Evolutionary conservation across 352 stramenopile genomes (phyloP), one percentile per base, ranked within the genome.

Genomic region (Phytopythium aichiense): DNA sequence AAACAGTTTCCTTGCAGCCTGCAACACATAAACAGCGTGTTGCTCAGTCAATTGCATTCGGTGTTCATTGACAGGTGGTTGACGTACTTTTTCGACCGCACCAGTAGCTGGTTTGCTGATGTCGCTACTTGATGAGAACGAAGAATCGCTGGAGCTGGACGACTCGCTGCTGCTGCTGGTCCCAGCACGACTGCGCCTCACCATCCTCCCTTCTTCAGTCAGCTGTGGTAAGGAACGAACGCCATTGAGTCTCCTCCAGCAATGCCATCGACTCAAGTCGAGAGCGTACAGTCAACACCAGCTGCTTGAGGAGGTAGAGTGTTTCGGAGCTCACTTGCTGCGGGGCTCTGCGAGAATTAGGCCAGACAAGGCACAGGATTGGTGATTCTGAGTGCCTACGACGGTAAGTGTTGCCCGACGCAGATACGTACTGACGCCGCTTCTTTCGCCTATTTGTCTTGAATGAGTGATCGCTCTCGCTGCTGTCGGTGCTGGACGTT

Each of bases 251-350:
- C 7, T 12, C 16, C 20, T 59, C 12, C 28, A 35, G 20, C 18
- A 56, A 15, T 25, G 7, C 2, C 5, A 51, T 8, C 7, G 54
- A 33, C 25, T 15, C 8, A 25, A 63, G 23, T 13, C 48, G 40
- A 48, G 33, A 2, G 62, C 57, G 7, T 64, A 89, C 79, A 61
- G 79, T 88, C 72, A 89, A 75, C 2, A 77, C 77, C 20, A 91
- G 63, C 45, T 91, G 79, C 43, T 91, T 77, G 7, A 91, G 67
- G 28, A 91, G 48, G 57, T 86, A 87, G 20, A 86, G 25, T 20
- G 74, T 72, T 20, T 91, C 76, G 4, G 53, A 70, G 25, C 66
- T 64, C 6, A 84, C 64, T 50, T 64, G 63, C 9, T 56, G 43
- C 8, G 28, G 0, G 20, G 25, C 42, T 23, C 58, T 73, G 25